Evolutionary conservation across 1,284 basidiomycete genomes (phyloP).

Genomic region (Rhizoctonia solani): DNA sequence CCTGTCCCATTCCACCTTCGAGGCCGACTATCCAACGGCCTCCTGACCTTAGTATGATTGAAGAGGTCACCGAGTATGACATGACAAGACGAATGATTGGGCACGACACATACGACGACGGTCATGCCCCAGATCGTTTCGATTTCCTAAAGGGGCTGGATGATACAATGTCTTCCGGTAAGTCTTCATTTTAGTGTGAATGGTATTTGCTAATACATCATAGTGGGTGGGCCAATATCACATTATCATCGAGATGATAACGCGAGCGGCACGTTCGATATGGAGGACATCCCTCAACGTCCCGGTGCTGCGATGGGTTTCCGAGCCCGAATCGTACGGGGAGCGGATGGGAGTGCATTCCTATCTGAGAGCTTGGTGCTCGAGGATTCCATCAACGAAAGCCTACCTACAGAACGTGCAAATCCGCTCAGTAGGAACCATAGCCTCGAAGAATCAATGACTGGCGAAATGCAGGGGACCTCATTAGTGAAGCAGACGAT

Average conservation of each 20-base stretch:
- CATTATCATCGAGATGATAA: slow-evolving; percentile 8
- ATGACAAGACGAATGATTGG: slow-evolving; percentile 15
- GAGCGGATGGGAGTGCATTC: slow-evolving; percentile 1
- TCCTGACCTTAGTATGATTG: slow-evolving; percentile 19
- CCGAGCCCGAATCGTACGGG: background rate
- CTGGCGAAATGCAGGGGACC: slow-evolving; percentile 10
- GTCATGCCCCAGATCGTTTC: background rate
- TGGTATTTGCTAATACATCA: background rate
- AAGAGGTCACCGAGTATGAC: slow-evolving; percentile 26
- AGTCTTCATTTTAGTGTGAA: background rate
- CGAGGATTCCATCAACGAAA: background rate
- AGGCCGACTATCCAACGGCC: slow-evolving; percentile 17
- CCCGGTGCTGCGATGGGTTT: slow-evolving; percentile 29
- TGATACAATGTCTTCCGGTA: slow-evolving; percentile 17
- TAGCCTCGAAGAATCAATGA: slow-evolving; percentile 12
- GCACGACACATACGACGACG: slow-evolving; percentile 1
- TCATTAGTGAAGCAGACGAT: slow-evolving; percentile 19
- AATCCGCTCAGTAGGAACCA: background rate
- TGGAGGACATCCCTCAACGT: slow-evolving; percentile 29
- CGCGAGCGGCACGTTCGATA: background rate
- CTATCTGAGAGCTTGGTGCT: slow-evolving; percentile 7
- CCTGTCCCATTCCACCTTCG: slow-evolving; percentile 16
- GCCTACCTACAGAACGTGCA: background rate
- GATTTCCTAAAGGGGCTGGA: slow-evolving; percentile 15
- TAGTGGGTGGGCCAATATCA: background rate